Evolutionary conservation across 495 filamentous ascomycete genomes (phyloP), one percentile per base, ranked within the genome.

Genomic region (Usnea hakonensis): DNA sequence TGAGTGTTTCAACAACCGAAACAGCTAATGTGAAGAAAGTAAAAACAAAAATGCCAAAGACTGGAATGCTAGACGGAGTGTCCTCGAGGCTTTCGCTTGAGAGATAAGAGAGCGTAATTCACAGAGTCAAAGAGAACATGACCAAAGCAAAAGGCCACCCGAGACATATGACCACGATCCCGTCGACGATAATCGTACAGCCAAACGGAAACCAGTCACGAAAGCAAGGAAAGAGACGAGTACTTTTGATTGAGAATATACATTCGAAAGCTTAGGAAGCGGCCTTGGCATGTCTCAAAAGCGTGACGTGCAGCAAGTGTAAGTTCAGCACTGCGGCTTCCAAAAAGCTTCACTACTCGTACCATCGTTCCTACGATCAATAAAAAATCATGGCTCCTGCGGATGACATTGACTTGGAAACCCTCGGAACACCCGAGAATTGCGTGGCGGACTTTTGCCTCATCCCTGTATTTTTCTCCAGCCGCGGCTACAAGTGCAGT

Each of bases 361-460:
- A n/a, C n/a, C n/a, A n/a, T n/a, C n/a, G n/a, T n/a, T n/a, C n/a
- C n/a, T n/a, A n/a, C n/a, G n/a, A n/a, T n/a, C n/a, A n/a, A n/a
- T n/a, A n/a, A n/a, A n/a, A n/a, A n/a, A 26, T 36, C 21, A 61
- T 55, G 40, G 30, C 36, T 36, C 28, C 48, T 52, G 7, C 48
- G 4, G 26, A 19, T 55, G 41, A 82, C 71, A 54, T 72, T 23
- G 38, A 64, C 37, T 33, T 65, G 5, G 43, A 55, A 50, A 66
- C 66, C 11, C 73, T 89, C 57, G 75, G 79, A 10, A 91, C 89
- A 0, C 89, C 89, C 5, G 71, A 77, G 17, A 70, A 74, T 58
- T 92, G 89, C 74, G 81, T 85, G 35, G 90, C 84, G 5, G 90
- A 95, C 69, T 93, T 94, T 69, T 94, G 90, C 72, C 75, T 94